These are phyloP conservation scores for Lentinula boryana DNA, from an alignment of 768 basidiomycete genomes.

Conservation along the genomic window DNA sequence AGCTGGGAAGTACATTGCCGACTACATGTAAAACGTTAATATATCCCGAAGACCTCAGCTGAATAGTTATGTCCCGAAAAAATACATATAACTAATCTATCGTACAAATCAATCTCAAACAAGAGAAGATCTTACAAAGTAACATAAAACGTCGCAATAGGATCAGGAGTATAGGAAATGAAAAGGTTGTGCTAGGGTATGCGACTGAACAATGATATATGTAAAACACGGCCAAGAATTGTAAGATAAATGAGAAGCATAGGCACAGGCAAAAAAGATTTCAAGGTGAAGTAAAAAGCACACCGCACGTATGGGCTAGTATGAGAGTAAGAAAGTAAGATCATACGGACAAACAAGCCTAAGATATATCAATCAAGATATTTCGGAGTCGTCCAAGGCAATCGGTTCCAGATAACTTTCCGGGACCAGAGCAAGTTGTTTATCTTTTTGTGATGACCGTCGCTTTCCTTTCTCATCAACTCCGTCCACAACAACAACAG, in stretches of 20 bases:
- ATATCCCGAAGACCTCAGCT: too few species aligned
- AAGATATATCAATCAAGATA: neutral
- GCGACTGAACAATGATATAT: neutral
- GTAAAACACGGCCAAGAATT: neutral
- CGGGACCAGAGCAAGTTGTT: conserved; percentile 45
- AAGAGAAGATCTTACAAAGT: neutral
- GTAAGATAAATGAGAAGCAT: neutral
- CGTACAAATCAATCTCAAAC: too few species aligned
- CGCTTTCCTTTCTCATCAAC: neutral
- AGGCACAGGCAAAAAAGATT: neutral
- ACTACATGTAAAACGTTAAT: too few species aligned
- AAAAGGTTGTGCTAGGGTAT: neutral
- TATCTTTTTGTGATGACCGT: conserved; percentile 10
- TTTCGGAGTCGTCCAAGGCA: conserved; percentile 17
- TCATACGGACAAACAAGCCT: too few species aligned
- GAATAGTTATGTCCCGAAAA: too few species aligned
- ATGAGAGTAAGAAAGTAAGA: too few species aligned
- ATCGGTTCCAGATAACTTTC: conserved; percentile 49
- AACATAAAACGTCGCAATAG: neutral
- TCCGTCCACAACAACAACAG: conserved; percentile 30
- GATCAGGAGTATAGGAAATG: too few species aligned
- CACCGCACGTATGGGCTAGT: too few species aligned
- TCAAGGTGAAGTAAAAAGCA: neutral
- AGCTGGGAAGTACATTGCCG: too few species aligned
- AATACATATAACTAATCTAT: too few species aligned